Conservation (phyloP, 1,139 yeast genomes). For the Protomyces macrosporus region DNA sequence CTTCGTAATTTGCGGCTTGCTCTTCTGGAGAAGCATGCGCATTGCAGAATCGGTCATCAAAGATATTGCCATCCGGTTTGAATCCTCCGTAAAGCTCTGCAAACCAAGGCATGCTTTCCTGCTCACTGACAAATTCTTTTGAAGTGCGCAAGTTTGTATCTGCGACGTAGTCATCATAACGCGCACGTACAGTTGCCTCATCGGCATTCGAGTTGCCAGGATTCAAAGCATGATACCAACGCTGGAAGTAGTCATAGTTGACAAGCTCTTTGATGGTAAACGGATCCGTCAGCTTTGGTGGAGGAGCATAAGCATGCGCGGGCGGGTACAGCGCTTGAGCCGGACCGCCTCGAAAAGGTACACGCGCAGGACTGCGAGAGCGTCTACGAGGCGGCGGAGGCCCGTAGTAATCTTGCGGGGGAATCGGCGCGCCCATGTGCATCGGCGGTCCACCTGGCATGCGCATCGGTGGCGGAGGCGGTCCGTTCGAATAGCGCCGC, state of each 20-base stretch:
- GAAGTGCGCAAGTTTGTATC: constrained; percentile 32
- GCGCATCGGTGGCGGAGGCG: not conserved
- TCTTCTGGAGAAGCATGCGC: not conserved
- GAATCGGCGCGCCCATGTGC: not conserved
- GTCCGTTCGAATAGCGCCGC: not conserved
- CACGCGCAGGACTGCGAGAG: not conserved
- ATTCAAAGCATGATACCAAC: constrained; percentile 26
- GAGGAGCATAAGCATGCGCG: not conserved
- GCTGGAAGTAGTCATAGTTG: constrained; percentile 25
- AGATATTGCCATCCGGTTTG: constrained; percentile 3
- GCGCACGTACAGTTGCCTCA: not conserved
- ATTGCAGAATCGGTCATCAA: constrained; percentile 26
- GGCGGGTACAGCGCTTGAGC: not conserved
- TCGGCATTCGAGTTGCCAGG: constrained; percentile 17
- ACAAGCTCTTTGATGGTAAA: constrained; percentile 21
- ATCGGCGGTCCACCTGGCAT: not conserved
- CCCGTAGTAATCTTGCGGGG: not conserved
- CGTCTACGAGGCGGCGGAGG: not conserved
- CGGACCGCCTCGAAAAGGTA: not conserved
- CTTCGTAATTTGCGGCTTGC: not conserved
- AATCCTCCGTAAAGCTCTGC: constrained; percentile 30
- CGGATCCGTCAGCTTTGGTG: constrained; percentile 23
- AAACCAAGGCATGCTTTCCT: constrained; percentile 32
- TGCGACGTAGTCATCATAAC: constrained; percentile 30
- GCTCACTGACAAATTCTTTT: constrained; percentile 31